Evolutionary conservation across 2,329 filamentous ascomycete species (phyloP).

Genomic region (Scedosporium minutisporum): DNA sequence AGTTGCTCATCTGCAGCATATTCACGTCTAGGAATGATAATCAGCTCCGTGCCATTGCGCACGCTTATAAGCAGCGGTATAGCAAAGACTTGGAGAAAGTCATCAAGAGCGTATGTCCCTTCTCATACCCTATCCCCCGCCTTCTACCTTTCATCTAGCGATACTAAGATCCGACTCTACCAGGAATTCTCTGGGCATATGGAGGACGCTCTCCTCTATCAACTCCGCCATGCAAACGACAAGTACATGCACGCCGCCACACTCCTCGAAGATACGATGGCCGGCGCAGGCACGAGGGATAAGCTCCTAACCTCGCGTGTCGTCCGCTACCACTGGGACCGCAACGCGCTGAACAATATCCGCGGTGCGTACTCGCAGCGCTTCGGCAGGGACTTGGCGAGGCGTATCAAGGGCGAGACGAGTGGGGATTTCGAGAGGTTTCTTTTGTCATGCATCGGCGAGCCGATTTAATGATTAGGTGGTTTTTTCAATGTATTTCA

Average conservation of each 20-base stretch:
- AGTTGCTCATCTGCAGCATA: slow-evolving; percentile 69
- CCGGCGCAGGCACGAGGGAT: slow-evolving; percentile 80
- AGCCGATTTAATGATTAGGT: slow-evolving; percentile 14
- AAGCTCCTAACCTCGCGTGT: slow-evolving; percentile 66
- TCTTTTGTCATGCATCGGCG: slow-evolving; percentile 60
- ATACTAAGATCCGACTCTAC: background rate
- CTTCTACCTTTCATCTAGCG: background rate
- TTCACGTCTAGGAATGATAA: slow-evolving; percentile 66
- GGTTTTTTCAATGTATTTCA: background rate
- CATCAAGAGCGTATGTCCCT: slow-evolving; percentile 52
- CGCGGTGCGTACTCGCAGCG: slow-evolving; percentile 66
- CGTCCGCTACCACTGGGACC: slow-evolving; percentile 77
- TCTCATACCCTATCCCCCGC: background rate
- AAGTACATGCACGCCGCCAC: slow-evolving; percentile 76
- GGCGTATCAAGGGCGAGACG: slow-evolving; percentile 71
- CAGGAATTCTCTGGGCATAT: slow-evolving; percentile 86
- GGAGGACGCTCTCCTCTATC: slow-evolving; percentile 71
- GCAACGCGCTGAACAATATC: slow-evolving; percentile 62
- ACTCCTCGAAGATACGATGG: slow-evolving; percentile 79
- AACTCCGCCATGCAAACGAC: slow-evolving; percentile 68
- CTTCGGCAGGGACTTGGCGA: slow-evolving; percentile 57
- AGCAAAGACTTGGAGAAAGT: slow-evolving; percentile 60
- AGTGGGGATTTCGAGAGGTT: slow-evolving; percentile 72
- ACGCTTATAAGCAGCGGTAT: slow-evolving; percentile 66
- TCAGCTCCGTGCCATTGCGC: slow-evolving; percentile 73